Evolutionary conservation across 169 alveolate genomes (phyloP).

Genomic region (Amoebophrya sp.): DNA sequence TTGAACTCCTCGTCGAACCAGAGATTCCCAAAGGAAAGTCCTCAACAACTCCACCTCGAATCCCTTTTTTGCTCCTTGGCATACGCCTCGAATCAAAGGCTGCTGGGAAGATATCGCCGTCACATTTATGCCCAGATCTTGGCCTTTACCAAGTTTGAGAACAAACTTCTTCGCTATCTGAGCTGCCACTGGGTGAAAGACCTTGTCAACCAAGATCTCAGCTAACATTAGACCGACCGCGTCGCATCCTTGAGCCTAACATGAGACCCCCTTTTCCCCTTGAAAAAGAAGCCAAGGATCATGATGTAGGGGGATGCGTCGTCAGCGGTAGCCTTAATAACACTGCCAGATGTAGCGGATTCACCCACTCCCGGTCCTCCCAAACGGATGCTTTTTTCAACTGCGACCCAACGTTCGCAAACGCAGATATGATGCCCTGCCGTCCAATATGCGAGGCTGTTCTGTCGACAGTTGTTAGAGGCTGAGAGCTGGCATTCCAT

Average conservation of each 20-base stretch:
- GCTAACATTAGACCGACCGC: no score
- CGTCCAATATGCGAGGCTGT: no score
- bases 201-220: no score
- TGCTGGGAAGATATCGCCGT: neutral
- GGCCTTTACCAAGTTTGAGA: neutral
- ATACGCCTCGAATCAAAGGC: neutral
- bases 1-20: neutral
- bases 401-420: no score
- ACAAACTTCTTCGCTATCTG: neutral
- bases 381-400: neutral
- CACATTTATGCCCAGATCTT: neutral
- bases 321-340: neutral
- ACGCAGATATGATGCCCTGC: no score
- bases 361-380: neutral
- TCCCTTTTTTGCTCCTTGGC: neutral
- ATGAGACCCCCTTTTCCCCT: no score
- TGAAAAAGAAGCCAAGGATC: no score
- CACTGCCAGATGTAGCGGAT: neutral
- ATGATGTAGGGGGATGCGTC: no score
- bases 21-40: neutral
- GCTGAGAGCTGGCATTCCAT: no score
- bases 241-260: no score
- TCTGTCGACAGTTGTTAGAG: no score
- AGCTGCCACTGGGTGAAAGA: neutral
- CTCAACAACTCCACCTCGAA: conserved; percentile 6